These are phyloP conservation scores for Ceriops zippeliana DNA, from an alignment of 345 rosid genomes.

Conservation along the genomic window DNA sequence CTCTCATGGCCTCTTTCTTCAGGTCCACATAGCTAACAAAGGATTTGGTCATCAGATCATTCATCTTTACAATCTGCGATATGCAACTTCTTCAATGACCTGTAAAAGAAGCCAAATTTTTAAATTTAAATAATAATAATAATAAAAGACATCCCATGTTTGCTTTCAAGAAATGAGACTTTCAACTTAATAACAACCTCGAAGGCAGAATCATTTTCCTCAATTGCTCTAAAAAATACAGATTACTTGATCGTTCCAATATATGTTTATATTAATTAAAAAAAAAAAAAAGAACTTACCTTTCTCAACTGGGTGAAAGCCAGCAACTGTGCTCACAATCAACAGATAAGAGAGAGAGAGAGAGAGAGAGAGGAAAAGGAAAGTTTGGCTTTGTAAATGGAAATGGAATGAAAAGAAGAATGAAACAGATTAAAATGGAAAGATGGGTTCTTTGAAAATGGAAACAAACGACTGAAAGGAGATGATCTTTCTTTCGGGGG, in stretches of 20 bases:
- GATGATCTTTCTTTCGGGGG: neutral
- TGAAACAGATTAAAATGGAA: neutral
- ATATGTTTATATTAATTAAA: neutral
- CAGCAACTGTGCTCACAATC: neutral
- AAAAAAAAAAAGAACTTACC: neutral
- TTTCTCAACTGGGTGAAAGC: neutral
- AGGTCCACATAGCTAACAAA: constrained; percentile 87
- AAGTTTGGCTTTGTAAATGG: neutral
- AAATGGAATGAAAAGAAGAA: neutral
- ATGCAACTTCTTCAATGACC: neutral
- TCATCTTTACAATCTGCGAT: constrained; percentile 45
- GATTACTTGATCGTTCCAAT: neutral
- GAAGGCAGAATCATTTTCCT: no score
- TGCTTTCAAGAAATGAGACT: no score
- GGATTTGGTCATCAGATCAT: constrained; percentile 95
- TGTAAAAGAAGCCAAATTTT: neutral
- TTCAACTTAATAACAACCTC: no score
- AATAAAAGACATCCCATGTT: no score
- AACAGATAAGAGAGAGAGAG: neutral
- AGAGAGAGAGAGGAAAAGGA: neutral
- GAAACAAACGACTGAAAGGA: neutral
- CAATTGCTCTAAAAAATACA: no score
- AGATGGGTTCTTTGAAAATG: neutral
- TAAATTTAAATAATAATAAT: no score
- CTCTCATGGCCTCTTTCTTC: constrained; percentile 89